Percentiles rank a stretch among this genome's conserved stretches.
Evolutionary conservation across 2,329 filamentous ascomycete species (phyloP).

Genomic region (Hymenoscyphus fructigenus): DNA sequence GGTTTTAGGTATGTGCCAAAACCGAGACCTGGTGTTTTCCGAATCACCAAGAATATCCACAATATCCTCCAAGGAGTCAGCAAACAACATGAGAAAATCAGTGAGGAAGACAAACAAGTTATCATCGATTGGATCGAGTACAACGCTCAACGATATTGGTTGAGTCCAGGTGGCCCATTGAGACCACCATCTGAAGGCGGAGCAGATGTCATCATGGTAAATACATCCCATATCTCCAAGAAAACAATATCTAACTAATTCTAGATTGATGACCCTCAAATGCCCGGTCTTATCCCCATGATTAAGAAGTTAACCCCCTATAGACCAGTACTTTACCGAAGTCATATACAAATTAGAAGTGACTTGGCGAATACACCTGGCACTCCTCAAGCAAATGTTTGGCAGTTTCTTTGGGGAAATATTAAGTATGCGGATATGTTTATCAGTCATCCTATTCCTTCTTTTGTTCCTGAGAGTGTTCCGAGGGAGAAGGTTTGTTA

Average conservation of each 20-base stretch:
- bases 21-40: conserved; percentile 75
- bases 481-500: conserved; percentile 67
- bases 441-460: conserved; percentile 76
- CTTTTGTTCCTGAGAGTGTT: conserved; percentile 71
- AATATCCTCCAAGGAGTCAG: conserved; percentile 84
- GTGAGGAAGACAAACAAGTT: no score
- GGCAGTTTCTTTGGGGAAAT: conserved; percentile 72
- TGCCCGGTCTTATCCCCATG: no score
- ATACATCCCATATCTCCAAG: no score
- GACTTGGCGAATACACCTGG: conserved; percentile 65
- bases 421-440: conserved; percentile 74
- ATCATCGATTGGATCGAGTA: no score
- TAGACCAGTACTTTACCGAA: conserved; percentile 77
- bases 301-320: conserved; percentile 55
- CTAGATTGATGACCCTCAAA: no score
- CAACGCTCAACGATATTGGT: no score
- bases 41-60: conserved; percentile 84
- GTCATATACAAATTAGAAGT: conserved; percentile 78
- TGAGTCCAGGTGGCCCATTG: no score
- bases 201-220: no score
- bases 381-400: conserved; percentile 70
- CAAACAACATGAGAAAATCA: conserved; percentile 60
- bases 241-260: no score
- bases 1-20: conserved; percentile 60
- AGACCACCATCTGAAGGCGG: no score